These are phyloP conservation scores for Vanrija sp. DNA, from an alignment of 1,284 basidiomycete genomes.

Conservation along the genomic window DNA sequence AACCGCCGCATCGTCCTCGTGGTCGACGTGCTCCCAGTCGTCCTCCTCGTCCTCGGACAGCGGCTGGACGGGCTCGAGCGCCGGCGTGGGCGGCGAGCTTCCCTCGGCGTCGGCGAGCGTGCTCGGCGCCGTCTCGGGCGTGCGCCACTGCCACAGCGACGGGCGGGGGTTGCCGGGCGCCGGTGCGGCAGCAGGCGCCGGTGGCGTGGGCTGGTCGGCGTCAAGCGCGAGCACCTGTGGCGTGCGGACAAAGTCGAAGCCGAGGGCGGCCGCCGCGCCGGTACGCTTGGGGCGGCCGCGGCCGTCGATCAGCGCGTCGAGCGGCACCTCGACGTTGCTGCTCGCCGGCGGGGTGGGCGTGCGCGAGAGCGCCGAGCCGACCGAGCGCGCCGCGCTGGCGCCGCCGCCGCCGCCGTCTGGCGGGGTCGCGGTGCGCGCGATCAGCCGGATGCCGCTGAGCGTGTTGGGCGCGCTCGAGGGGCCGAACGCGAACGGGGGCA, in stretches of 20 bases:
- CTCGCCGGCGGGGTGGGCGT: neutral
- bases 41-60: slow-evolving; percentile 22
- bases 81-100: neutral
- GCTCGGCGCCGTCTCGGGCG: neutral
- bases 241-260: slow-evolving; percentile 42
- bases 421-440: neutral
- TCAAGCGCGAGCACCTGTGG: slow-evolving; percentile 30
- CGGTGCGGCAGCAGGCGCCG: neutral
- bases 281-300: slow-evolving; percentile 36
- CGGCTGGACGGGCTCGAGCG: slow-evolving; percentile 2
- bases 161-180: slow-evolving; percentile 3
- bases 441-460: slow-evolving; percentile 8
- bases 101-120: neutral
- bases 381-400: neutral
- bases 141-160: slow-evolving; percentile 7
- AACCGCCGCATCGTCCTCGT: slow-evolving; percentile 32
- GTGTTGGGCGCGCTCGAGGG: slow-evolving; percentile 5
- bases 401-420: neutral
- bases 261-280: slow-evolving; percentile 37
- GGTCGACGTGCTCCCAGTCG: slow-evolving; percentile 39
- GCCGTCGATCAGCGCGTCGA: slow-evolving; percentile 26
- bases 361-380: neutral
- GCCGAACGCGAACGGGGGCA: slow-evolving; percentile 5
- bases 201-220: slow-evolving; percentile 10
- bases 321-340: slow-evolving; percentile 5